Evolutionary conservation across 192 early-diverging fungal species (phyloP).

Genomic region (Podila epigama): DNA sequence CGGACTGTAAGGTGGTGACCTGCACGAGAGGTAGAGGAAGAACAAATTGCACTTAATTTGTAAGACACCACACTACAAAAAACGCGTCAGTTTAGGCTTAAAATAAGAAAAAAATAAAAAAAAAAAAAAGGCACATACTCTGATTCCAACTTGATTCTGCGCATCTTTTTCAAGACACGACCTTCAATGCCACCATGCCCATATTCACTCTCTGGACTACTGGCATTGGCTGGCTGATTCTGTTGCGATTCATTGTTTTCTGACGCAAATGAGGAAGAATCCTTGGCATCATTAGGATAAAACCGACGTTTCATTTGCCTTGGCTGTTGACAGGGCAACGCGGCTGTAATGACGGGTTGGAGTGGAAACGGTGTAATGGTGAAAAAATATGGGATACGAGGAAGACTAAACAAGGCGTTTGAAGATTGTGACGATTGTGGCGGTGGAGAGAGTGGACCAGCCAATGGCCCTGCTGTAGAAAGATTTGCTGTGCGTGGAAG

Average conservation of each 20-base stretch:
- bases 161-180: conserved; percentile 33
- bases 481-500: neutral
- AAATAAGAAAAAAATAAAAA: neutral
- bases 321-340: neutral
- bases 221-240: conserved; percentile 1
- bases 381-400: conserved; percentile 40
- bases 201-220: conserved; percentile 12
- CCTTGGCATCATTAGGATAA: neutral
- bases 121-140: too few relatives aligned
- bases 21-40: neutral
- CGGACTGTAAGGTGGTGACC: neutral
- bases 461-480: neutral
- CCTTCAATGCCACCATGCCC: conserved; percentile 27
- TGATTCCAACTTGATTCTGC: conserved; percentile 28
- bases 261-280: neutral
- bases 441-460: neutral
- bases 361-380: conserved; percentile 31
- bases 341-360: neutral
- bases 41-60: neutral
- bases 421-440: neutral
- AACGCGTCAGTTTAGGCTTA: neutral
- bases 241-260: neutral
- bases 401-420: conserved; percentile 21
- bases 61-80: neutral
- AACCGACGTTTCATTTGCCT: conserved; percentile 31